Base-by-base conservation (phyloP, 2,329 filamentous ascomycete genomes). In the Nemania sp. region DNA sequence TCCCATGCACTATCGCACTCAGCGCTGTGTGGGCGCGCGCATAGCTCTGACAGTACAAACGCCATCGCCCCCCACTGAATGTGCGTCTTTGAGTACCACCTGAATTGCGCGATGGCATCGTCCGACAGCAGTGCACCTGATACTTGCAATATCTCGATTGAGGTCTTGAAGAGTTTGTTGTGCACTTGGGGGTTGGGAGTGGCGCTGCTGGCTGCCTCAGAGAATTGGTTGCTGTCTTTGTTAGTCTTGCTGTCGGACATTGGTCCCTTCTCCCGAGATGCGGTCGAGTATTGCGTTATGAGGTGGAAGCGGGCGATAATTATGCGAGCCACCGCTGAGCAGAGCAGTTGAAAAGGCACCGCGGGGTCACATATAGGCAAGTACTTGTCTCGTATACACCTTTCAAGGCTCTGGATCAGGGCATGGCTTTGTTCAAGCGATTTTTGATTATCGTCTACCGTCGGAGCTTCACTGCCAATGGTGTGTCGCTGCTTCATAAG, bases 1-100 rank as follows among this genome's bases (percentile, higher is more conserved):
- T 62, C 60, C 70, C 70, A 72, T n/a, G 69, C 69, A 22, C 64
- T 64, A 18, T 72, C 70, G 43, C 63, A 67, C 22, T 58, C 55
- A 11, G 62, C 45, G 8, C 58, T 62, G 6, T 62, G 62, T 1
- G 64, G 64, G 15, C 67, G 68, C 11, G 47, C 26, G 15, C 69
- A 69, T 1, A 71, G 22, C 52, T 71, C 69, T 13, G 63, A 64
- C 6, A 71, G 66, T 22, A 67, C 69, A 27, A 71, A 54, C 6
- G 64, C 69, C 24, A 67, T 59, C 22, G 62, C 57, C 10, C 59
- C 52, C 69, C 69, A 71, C 26, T 69, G 69, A 22, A 69, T 65
- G 26, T 64, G 61, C 18, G 55, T 58, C 26, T 58, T 58, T 22
- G 55, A 49, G 38, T 58, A 58, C 55, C 55, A 58, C 22, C 15